Base-by-base conservation (phyloP, 306 rosid genomes). In the Vachellia collinsii region DNA sequence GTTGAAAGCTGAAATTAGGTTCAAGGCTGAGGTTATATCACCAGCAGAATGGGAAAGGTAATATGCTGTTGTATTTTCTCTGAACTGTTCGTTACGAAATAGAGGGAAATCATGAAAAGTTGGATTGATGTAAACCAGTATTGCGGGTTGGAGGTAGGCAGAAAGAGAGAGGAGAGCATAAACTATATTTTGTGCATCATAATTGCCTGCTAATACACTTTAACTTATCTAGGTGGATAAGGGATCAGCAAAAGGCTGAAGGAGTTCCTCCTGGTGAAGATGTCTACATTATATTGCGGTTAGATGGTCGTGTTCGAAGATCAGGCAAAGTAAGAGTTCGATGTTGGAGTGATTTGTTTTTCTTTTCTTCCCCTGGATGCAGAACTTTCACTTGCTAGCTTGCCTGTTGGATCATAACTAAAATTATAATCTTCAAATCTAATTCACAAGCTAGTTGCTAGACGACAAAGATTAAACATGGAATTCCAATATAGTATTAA, bases 11-110 rank as follows among this genome's bases (percentile, higher is more conserved):
- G 99, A 95, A 92, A 88, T 93, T 79, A 90, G 94, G 83, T 95
- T 93, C 88, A 90, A 85, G 90, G 97, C 99, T 34, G 98, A 95
- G 85, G 88, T 77, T 77, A 80, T 93, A 72, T 93, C 98, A 25
- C 93, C 96, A 56, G 91, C 86, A 8, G 98, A 95, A 86, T 95
- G 99, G 99, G 93, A 95, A 92, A 88, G 92, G 99, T 95, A 77
- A 79, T 78, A 54, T 86, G 69, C 80, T 72, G 38, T 61, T 70
- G 77, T 64, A 66, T 70, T 54, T 62, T 72, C 65, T 62, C 61
- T 78, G 10, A 79, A 58, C 58, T 29, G 46, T 64, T 43, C 46
- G 58, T 58, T 63, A 58, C 38, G 13, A 20, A 61, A 29, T 48
- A 47, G 56, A 29, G 48, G 70, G 67, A 48, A 70, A 50, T 78